Evolutionary conservation across 179 eudicot species (phyloP).

Genomic region (Beta corolliflora): DNA sequence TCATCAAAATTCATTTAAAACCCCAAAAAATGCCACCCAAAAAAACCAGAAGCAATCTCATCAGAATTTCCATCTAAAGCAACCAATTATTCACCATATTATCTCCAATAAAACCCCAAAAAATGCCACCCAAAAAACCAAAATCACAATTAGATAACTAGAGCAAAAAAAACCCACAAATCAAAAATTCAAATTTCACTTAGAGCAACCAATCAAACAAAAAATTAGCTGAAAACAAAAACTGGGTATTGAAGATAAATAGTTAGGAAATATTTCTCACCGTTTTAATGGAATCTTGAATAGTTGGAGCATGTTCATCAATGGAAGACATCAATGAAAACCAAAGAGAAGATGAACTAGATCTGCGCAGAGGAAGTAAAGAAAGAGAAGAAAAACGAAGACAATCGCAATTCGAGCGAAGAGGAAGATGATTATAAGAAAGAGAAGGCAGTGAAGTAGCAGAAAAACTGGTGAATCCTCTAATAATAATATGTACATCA

Average conservation of each 20-base stretch:
- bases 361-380: conserved; percentile 42
- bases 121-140: neutral
- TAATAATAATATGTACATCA: conserved; percentile 7
- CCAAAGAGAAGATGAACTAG: conserved; percentile 36
- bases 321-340: conserved; percentile 38
- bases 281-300: conserved; percentile 37
- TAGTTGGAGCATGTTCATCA: neutral
- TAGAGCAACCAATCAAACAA: neutral
- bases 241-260: neutral
- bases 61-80: neutral
- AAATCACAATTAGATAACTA: neutral
- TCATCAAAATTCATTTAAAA: neutral
- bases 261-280: conserved; percentile 12
- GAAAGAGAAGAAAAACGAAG: conserved; percentile 31
- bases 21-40: neutral
- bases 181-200: neutral
- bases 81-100: neutral
- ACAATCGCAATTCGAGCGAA: conserved; percentile 27
- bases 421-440: conserved; percentile 29
- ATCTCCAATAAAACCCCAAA: neutral
- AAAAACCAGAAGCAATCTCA: neutral
- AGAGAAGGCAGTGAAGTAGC: conserved; percentile 32
- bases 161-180: neutral
- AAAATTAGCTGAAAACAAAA: conserved; percentile 1
- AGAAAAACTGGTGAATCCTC: conserved; percentile 26